A percentile compares a stretch with the other conserved stretches of the same genome.
phyloP scores from a whole-genome alignment of 768 basidiomycete species.

The Mycena filopes region DNA sequence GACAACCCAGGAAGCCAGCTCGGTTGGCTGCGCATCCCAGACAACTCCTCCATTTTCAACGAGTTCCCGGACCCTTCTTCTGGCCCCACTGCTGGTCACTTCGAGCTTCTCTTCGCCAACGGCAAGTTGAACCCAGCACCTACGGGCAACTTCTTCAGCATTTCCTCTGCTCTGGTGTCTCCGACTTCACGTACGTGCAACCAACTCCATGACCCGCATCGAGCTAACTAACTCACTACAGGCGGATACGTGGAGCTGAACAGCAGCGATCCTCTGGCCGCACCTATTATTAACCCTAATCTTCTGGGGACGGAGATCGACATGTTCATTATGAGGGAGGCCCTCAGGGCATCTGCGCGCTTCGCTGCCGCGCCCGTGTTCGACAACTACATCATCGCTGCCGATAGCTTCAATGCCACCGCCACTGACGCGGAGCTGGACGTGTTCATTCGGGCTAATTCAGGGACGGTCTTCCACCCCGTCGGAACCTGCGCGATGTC shows the following conservation, averaged over 20 bases:
- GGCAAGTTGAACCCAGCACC: neutral
- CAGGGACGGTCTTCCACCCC: neutral
- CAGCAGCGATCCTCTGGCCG: neutral
- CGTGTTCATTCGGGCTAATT: constrained; percentile 27
- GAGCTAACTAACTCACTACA: neutral
- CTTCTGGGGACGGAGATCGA: constrained; percentile 40
- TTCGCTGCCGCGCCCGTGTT: constrained; percentile 38
- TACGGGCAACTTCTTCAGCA: constrained; percentile 2
- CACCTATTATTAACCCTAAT: constrained; percentile 47
- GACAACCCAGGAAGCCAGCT: constrained; percentile 36
- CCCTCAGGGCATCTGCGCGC: constrained; percentile 30
- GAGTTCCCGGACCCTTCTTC: constrained; percentile 37
- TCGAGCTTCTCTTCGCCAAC: constrained; percentile 36
- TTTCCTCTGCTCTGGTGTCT: neutral
- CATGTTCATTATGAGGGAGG: constrained; percentile 35
- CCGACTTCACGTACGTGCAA: neutral
- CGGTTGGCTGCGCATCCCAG: constrained; percentile 36
- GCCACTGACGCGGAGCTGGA: constrained; percentile 33
- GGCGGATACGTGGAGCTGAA: neutral
- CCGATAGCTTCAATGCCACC: neutral
- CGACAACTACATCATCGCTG: constrained; percentile 30
- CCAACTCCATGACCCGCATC: no score
- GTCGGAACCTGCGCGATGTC: constrained; percentile 44
- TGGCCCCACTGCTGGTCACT: constrained; percentile 40
- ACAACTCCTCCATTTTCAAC: constrained; percentile 31